phyloP scores from a whole-genome alignment of 441 rosid genomes.

The Corymbia citriodora region DNA sequence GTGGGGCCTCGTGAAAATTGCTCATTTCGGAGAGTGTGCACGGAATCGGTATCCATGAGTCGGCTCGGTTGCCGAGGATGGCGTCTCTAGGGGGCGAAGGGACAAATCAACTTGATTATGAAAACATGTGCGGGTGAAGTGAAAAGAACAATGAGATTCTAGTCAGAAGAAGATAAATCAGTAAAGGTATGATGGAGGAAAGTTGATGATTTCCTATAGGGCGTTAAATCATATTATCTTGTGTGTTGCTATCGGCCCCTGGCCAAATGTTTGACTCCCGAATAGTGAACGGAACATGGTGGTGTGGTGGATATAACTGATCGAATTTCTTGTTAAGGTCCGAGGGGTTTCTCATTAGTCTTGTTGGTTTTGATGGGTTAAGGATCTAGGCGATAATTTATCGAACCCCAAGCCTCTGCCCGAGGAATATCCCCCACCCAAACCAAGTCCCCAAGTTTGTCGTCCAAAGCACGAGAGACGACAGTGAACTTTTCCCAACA shows the following conservation, averaged over 20 bases:
- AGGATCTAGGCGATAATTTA: neutral
- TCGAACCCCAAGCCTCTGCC: neutral
- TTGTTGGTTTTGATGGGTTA: neutral
- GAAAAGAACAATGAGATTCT: neutral
- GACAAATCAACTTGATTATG: neutral
- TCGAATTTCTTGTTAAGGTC: neutral
- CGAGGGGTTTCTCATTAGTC: neutral
- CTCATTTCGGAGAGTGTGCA: too few species aligned
- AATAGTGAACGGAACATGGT: neutral
- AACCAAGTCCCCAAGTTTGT: neutral
- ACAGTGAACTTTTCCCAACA: neutral
- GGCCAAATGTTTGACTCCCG: neutral
- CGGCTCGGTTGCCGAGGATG: too few species aligned
- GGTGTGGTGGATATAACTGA: neutral
- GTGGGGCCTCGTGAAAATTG: too few species aligned
- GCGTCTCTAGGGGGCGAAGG: too few species aligned
- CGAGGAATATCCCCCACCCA: neutral
- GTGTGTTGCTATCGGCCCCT: neutral
- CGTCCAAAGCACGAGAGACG: neutral
- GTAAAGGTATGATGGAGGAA: neutral
- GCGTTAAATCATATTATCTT: neutral
- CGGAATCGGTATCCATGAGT: too few species aligned
- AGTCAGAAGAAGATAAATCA: neutral
- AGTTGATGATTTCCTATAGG: neutral
- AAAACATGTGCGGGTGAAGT: neutral